Evolutionary conservation across 164 flowering plant species (phyloP).

Genomic region (Houttuynia cordata): DNA sequence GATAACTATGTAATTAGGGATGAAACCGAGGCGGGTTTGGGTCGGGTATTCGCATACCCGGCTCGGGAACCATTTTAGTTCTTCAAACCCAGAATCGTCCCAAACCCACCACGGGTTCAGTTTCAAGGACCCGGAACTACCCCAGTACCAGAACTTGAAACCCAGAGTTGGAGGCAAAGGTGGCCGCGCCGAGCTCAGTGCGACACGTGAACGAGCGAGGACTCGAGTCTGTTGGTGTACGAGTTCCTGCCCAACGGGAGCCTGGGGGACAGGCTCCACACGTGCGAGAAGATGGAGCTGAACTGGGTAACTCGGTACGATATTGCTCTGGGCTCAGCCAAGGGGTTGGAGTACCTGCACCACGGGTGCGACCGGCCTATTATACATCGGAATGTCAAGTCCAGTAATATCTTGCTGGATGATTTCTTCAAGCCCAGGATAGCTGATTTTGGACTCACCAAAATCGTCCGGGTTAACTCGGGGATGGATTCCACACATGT

Average conservation of each 20-base stretch:
- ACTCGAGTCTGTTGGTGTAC: constrained; percentile 53
- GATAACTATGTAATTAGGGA: no score
- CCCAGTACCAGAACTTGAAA: no score
- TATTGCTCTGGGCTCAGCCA: constrained; percentile 66
- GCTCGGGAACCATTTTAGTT: no score
- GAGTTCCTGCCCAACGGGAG: constrained; percentile 71
- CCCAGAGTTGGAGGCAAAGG: constrained; percentile 68
- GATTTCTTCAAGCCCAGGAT: constrained; percentile 42
- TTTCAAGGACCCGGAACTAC: no score
- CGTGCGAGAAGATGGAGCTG: constrained; percentile 25
- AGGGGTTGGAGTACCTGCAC: constrained; percentile 68
- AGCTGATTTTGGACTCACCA: constrained; percentile 64
- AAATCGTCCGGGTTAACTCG: constrained; percentile 22
- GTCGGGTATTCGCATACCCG: no score
- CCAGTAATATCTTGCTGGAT: constrained; percentile 55
- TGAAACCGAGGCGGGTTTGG: no score
- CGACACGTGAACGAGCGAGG: constrained; percentile 73
- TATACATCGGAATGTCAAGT: constrained; percentile 55
- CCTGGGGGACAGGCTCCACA: constrained; percentile 64
- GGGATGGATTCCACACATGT: constrained; percentile 26
- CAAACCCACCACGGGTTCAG: no score
- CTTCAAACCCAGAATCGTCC: no score
- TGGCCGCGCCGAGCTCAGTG: constrained; percentile 48
- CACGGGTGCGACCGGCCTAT: constrained; percentile 54
- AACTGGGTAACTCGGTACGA: constrained; percentile 49